Base-by-base conservation (phyloP, 495 filamentous ascomycete genomes). In the Letharia columbiana region DNA sequence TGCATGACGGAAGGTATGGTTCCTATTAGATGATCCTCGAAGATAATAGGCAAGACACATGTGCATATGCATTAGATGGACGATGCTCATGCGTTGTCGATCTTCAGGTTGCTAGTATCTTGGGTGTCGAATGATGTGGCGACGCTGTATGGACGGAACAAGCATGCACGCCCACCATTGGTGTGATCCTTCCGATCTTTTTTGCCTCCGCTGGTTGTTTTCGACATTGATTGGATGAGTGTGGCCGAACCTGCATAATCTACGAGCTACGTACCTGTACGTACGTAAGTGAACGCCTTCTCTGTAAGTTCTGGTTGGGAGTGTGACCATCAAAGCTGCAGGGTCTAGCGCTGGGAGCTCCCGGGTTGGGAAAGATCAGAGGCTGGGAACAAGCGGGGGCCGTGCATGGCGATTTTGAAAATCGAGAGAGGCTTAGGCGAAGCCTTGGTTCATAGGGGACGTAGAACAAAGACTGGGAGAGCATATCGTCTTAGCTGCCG, bases 211-310 rank as follows among this genome's bases (percentile, higher is more conserved):
- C 17, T 4, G 52, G 52, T 56, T 56, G 28, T 56, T 56, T 33
- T 18, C 4, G 52, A 35, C 28, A 18, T 33, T 13, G 12, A 35
- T 35, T 56, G 52, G 52, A 15, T 18, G 52, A 8, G 52, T 13
- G 52, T 56, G 52, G 31, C 31, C 52, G 31, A 35, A 7, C 0
- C 6, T 56, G 52, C 28, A 56, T 56, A 56, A 35, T 35, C n/a
- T 56, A 56, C 52, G 52, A 56, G 31, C 31, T 56, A 56, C 52
- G 52, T 56, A 56, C 52, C 52, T 15, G 52, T 56, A 56, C 52
- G 52, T 56, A 56, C 52, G 31, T 33, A 56, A 31, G 13, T 56
- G 7, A 18, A 33, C 11, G 28, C 2, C 8, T 17, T 20, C 44
- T 47, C 35, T 7, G 28, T 8, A 17, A 35, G n/a, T 17, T 35